Conservation (phyloP, 306 rosid genomes). For the Vigna radiata region DNA sequence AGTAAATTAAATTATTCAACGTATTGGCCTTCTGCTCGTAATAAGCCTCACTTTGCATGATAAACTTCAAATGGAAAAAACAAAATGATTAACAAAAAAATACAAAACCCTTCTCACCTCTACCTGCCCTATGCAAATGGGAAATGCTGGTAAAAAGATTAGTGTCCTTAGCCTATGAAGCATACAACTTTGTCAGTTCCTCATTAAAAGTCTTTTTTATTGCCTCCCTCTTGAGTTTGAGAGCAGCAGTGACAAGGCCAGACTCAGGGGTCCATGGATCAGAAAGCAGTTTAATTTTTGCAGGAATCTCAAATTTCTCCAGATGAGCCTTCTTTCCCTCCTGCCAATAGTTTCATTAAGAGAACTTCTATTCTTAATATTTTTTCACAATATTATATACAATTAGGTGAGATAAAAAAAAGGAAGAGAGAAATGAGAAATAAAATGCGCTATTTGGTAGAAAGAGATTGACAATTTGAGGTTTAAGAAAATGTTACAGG, state of each 20-base stretch:
- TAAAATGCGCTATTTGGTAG: background rate
- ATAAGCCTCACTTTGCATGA: constrained; percentile 39
- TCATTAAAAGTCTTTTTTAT: constrained; percentile 67
- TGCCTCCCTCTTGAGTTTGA: constrained; percentile 85
- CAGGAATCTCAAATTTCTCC: constrained; percentile 82
- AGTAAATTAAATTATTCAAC: constrained; percentile 41
- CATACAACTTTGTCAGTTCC: constrained; percentile 63
- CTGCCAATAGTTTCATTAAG: constrained; percentile 48
- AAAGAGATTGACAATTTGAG: background rate
- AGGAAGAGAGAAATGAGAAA: background rate
- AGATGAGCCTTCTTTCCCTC: constrained; percentile 77
- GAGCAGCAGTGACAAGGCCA: constrained; percentile 91
- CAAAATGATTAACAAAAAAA: background rate
- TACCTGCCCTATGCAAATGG: background rate
- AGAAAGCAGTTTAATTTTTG: constrained; percentile 69
- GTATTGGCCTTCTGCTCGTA: constrained; percentile 12
- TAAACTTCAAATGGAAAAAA: background rate
- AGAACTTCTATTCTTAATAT: background rate
- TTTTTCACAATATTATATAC: background rate
- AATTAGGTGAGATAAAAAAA: background rate
- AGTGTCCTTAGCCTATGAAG: constrained; percentile 42
- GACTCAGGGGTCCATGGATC: constrained; percentile 86
- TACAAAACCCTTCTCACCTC: constrained; percentile 37
- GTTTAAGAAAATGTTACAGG: background rate
- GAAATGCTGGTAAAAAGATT: background rate